Evolutionary conservation across 441 rosid genomes (phyloP).

Genomic region (Euphorbia corollata): DNA sequence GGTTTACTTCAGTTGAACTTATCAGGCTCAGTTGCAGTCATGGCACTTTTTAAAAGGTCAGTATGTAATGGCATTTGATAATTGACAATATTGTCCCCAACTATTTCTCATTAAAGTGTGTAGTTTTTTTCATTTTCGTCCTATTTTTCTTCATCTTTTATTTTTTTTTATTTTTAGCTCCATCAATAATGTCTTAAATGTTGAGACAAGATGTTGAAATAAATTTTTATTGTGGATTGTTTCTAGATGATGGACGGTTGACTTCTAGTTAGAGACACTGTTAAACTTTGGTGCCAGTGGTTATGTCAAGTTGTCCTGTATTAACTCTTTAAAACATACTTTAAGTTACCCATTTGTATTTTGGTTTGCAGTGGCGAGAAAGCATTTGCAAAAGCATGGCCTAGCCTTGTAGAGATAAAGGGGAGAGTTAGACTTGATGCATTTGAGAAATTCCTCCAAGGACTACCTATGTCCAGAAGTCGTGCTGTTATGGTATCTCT

Average conservation of each 20-base stretch:
- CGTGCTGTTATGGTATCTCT: constrained; percentile 88
- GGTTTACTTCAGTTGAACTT: constrained; percentile 67
- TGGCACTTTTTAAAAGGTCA: constrained; percentile 70
- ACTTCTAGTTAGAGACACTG: not conserved
- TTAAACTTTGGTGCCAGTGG: not conserved
- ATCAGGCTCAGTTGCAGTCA: constrained; percentile 42
- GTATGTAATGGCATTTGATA: constrained; percentile 13
- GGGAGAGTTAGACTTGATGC: constrained; percentile 88
- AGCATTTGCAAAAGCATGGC: constrained; percentile 54
- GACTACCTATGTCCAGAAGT: constrained; percentile 75
- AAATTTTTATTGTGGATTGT: not conserved
- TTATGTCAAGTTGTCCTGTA: not conserved
- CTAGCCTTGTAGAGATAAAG: constrained; percentile 58
- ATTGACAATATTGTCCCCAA: not conserved
- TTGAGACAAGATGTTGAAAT: not conserved
- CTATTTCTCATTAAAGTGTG: not conserved
- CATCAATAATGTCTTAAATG: not conserved
- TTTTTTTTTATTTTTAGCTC: not conserved
- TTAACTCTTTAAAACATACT: not conserved
- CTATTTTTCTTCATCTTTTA: not conserved
- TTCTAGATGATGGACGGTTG: not conserved
- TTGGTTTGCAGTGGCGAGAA: constrained; percentile 62
- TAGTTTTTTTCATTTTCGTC: not conserved
- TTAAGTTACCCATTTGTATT: not conserved
- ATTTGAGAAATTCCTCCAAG: constrained; percentile 82